Conservation (phyloP, 2,329 filamentous ascomycete genomes). For the Nemania diffusa region DNA sequence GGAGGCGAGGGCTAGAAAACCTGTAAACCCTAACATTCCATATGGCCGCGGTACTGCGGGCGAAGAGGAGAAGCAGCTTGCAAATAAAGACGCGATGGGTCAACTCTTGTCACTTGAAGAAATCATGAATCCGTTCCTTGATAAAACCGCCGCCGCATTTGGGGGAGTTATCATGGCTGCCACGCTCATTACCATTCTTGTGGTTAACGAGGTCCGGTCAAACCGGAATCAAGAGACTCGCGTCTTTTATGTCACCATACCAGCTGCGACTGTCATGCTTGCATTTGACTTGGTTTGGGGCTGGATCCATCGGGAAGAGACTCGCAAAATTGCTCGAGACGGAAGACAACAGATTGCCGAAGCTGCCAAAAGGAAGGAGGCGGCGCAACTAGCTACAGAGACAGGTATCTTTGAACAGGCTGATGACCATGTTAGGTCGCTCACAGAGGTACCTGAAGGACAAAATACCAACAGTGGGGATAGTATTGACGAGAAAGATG, state of each 20-base stretch:
- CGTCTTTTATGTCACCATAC: constrained; percentile 76
- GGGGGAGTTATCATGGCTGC: constrained; percentile 73
- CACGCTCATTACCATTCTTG: constrained; percentile 73
- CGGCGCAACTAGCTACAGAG: constrained; percentile 25
- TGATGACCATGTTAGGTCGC: not conserved
- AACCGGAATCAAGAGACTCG: constrained; percentile 61
- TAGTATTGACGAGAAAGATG: constrained; percentile 13
- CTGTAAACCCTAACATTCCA: constrained; percentile 79
- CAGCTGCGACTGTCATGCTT: constrained; percentile 75
- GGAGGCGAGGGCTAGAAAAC: constrained; percentile 63
- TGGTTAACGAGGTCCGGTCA: constrained; percentile 68
- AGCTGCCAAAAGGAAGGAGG: constrained; percentile 46
- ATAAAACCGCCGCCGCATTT: constrained; percentile 72
- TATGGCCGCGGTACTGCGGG: constrained; percentile 66
- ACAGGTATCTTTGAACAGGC: constrained; percentile 15
- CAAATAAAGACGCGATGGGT: constrained; percentile 58
- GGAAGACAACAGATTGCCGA: constrained; percentile 60
- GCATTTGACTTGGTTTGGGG: constrained; percentile 73
- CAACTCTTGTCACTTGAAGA: constrained; percentile 73
- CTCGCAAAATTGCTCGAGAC: constrained; percentile 68
- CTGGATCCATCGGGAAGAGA: constrained; percentile 71
- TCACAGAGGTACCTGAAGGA: constrained; percentile 6
- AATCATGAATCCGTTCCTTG: constrained; percentile 79
- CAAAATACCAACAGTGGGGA: not conserved
- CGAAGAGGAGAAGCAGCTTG: constrained; percentile 58